phyloP scores from a whole-genome alignment of 2,329 filamentous ascomycete species.

The Aspergillus sp. region DNA sequence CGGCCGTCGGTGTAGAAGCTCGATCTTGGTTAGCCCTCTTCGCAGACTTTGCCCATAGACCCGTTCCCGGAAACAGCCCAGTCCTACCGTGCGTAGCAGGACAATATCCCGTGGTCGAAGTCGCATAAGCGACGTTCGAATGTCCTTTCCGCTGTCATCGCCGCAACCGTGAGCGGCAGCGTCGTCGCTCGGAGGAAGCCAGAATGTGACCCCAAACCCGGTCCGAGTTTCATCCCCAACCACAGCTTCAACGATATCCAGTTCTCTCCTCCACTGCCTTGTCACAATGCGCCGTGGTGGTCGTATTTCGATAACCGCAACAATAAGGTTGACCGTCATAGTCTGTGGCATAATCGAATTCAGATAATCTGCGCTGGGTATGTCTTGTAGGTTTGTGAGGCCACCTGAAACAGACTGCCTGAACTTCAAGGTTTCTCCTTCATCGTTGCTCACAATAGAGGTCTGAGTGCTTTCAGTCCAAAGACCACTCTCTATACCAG shows the following conservation, averaged over 20 bases:
- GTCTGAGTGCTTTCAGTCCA: slow-evolving; percentile 26
- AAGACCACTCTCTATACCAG: slow-evolving; percentile 32
- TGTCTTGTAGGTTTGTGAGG: slow-evolving; percentile 67
- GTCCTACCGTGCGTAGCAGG: slow-evolving; percentile 76
- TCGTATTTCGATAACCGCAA: slow-evolving; percentile 74
- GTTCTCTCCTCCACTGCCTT: slow-evolving; percentile 53
- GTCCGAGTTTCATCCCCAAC: slow-evolving; percentile 85
- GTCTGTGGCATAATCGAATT: slow-evolving; percentile 74
- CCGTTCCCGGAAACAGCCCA: slow-evolving; percentile 73
- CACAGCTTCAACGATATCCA: slow-evolving; percentile 74
- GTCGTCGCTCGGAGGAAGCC: slow-evolving; percentile 60
- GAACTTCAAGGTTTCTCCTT: slow-evolving; percentile 17
- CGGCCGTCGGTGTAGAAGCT: slow-evolving; percentile 65
- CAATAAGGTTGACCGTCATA: slow-evolving; percentile 80
- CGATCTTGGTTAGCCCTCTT: slow-evolving; percentile 69
- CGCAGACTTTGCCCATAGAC: slow-evolving; percentile 86
- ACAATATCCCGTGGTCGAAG: slow-evolving; percentile 76
- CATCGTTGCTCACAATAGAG: slow-evolving; percentile 23
- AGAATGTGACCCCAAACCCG: slow-evolving; percentile 82
- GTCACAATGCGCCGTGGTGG: slow-evolving; percentile 71
- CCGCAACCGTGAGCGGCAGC: slow-evolving; percentile 3
- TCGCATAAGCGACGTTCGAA: slow-evolving; percentile 47
- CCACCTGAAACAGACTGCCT: slow-evolving; percentile 45
- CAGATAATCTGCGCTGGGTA: slow-evolving; percentile 71
- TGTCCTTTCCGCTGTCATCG: slow-evolving; percentile 29